Evolutionary conservation across 306 rosid species (phyloP), one percentile per base, ranked within the genome.

Genomic region (Casuarina glauca): DNA sequence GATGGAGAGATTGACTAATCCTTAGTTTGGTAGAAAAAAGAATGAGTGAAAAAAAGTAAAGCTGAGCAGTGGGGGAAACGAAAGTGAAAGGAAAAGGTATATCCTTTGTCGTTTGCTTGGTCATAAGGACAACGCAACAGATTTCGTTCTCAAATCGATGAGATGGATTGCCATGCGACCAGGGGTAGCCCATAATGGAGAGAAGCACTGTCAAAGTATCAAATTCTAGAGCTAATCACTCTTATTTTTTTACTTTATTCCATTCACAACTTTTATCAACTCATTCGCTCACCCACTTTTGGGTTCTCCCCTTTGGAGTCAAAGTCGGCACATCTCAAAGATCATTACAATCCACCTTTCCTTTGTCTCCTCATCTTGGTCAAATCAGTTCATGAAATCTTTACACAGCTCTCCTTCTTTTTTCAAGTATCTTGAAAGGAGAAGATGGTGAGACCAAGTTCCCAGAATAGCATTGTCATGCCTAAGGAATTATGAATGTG

Each of bases 121-220:
- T 32, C n/a, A 36, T 4, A 26, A 26, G 32, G 19, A 70, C 53
- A 70, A 66, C 45, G 32, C 50, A 51, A 45, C 11, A 12, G 62
- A 68, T 68, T 80, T 70, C 68, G 43, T 75, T 75, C 61, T n/a
- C 8, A 57, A 60, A 61, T n/a, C 66, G 38, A 53, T 38, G 72
- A 9, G 17, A 60, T 39, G 71, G 42, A 51, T 74, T 70, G 77
- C 57, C 76, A 2, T 44, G 60, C 44, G 43, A 9, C 48, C 54
- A 72, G 77, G 75, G 45, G 46, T 62, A 53, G 44, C 11, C 10
- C n/a, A 3, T 61, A 32, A 39, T 17, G 54, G 52, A 35, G 50
- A 16, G 70, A 57, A 57, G 49, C 10, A 35, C 38, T 79, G 16
- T 20, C 45, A 26, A 58, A 66, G 45, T 17, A 45, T 32, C 7